phyloP scores from a whole-genome alignment of 257 asterid species.

The Penstemon newberryi region DNA sequence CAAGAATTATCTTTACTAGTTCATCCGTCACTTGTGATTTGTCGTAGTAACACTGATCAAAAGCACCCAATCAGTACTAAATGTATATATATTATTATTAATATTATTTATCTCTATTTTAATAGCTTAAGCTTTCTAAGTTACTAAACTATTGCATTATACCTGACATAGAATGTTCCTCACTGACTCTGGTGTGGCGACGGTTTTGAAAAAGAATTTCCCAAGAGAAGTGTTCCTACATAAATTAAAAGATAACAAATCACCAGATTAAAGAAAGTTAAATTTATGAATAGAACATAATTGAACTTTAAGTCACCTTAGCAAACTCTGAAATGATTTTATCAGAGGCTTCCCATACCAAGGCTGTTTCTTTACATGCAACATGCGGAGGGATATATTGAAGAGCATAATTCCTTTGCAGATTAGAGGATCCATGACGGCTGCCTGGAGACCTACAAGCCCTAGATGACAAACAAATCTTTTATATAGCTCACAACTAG shows the following conservation, averaged over 20 bases:
- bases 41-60: slow-evolving; percentile 79
- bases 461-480: slow-evolving; percentile 42
- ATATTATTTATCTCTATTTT: too few species aligned
- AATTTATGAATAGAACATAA: slow-evolving; percentile 2
- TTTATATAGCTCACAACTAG: slow-evolving; percentile 2
- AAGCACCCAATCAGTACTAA: slow-evolving; percentile 25
- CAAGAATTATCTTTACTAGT: slow-evolving; percentile 75
- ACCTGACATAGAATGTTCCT: slow-evolving; percentile 91
- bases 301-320: slow-evolving; percentile 72
- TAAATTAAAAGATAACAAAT: slow-evolving; percentile 5
- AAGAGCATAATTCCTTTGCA: slow-evolving; percentile 80
- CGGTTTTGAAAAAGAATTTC: slow-evolving; percentile 60
- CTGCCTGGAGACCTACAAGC: slow-evolving; percentile 96
- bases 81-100: neutral
- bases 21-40: slow-evolving; percentile 92
- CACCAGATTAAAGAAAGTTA: neutral
- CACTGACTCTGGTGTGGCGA: slow-evolving; percentile 84
- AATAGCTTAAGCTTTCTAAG: too few species aligned
- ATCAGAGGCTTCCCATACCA: slow-evolving; percentile 85
- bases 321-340: slow-evolving; percentile 72
- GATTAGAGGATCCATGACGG: slow-evolving; percentile 57
- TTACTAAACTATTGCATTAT: neutral
- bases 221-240: slow-evolving; percentile 80
- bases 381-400: slow-evolving; percentile 90
- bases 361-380: slow-evolving; percentile 90